Evolutionary conservation across 208 protist species (phyloP).

Genomic region (Leptomonas pyrrhocoris): DNA sequence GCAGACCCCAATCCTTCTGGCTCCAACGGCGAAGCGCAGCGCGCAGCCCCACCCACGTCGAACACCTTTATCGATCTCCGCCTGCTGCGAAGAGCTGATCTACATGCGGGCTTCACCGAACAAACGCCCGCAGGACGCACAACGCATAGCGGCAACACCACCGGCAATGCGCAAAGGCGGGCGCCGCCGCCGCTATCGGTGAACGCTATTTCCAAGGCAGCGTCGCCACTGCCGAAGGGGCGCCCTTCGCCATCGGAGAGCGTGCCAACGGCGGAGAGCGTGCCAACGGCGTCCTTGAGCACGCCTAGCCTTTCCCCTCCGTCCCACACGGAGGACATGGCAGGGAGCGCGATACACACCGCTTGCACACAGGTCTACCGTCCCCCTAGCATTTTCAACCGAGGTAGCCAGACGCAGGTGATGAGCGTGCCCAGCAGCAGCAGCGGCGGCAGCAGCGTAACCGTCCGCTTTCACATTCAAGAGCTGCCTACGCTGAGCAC

Average conservation of each 20-base stretch:
- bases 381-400: conserved; percentile 12
- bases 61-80: too few relatives aligned
- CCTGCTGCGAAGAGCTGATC: too few relatives aligned
- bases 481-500: background rate
- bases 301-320: background rate
- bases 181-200: background rate
- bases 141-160: too few relatives aligned
- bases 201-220: background rate
- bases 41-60: too few relatives aligned
- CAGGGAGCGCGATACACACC: too few relatives aligned
- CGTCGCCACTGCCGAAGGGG: background rate
- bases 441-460: conserved; percentile 11
- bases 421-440: conserved; percentile 13
- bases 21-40: too few relatives aligned
- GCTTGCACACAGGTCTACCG: background rate
- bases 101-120: too few relatives aligned
- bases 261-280: background rate
- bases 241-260: background rate
- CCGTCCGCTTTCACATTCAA: background rate
- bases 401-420: conserved; percentile 4
- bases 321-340: background rate
- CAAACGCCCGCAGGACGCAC: too few relatives aligned
- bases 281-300: background rate
- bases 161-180: background rate
- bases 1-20: too few relatives aligned